phyloP scores from a whole-genome alignment of 2,329 filamentous ascomycete genomes.

The Xylaria sp. region DNA sequence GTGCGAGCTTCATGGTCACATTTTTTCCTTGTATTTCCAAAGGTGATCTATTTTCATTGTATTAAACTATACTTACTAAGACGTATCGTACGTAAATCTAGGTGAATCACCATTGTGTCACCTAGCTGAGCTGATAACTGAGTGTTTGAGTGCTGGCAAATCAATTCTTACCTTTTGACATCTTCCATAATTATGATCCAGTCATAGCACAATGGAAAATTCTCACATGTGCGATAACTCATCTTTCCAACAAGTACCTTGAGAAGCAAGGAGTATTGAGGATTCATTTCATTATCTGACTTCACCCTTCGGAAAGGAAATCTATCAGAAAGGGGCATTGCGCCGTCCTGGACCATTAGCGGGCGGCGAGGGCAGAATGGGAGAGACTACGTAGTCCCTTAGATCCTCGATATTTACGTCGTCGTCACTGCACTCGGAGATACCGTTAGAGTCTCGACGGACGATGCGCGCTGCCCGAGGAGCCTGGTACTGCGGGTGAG shows the following conservation, averaged over 20 bases:
- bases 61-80: too few relatives aligned
- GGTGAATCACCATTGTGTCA: too few relatives aligned
- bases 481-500: background rate
- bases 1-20: too few relatives aligned
- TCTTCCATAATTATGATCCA: background rate
- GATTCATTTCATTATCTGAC: background rate
- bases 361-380: conserved; percentile 1
- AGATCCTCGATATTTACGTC: conserved; percentile 11
- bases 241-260: too few relatives aligned
- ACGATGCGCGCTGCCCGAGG: conserved; percentile 18
- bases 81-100: too few relatives aligned
- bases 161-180: background rate
- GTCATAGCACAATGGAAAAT: background rate
- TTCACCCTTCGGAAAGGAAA: background rate
- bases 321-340: conserved; percentile 18
- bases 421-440: conserved; percentile 43
- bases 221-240: too few relatives aligned
- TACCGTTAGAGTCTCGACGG: conserved; percentile 43
- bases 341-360: background rate
- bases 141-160: background rate
- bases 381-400: conserved; percentile 40
- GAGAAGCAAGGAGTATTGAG: background rate
- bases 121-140: background rate
- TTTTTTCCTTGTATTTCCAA: too few relatives aligned
- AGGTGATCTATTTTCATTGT: too few relatives aligned